A percentile compares a stretch with the other conserved stretches of the same genome.
Evolutionary conservation across 2,329 filamentous ascomycete species (phyloP).

Genomic region (Lasiodiplodia hormozganensis): DNA sequence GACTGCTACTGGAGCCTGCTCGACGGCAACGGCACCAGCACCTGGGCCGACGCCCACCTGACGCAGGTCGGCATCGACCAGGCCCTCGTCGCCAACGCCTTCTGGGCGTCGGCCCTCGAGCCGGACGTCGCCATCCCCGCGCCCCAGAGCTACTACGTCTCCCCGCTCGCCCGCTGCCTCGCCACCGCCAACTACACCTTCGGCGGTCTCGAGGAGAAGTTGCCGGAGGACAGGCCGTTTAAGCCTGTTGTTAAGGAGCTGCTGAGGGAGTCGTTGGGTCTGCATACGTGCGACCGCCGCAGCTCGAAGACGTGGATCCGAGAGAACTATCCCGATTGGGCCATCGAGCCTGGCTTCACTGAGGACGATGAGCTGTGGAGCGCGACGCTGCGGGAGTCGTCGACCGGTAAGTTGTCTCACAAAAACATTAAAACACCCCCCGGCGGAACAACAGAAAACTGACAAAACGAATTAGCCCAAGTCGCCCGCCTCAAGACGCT

Average conservation of each 20-base stretch:
- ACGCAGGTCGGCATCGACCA: constrained; percentile 65
- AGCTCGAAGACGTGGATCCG: constrained; percentile 62
- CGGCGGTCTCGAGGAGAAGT: constrained; percentile 50
- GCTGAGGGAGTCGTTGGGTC: constrained; percentile 70
- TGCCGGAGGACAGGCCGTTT: constrained; percentile 62
- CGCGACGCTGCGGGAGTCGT: constrained; percentile 32
- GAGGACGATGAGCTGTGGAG: constrained; percentile 65
- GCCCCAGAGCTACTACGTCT: constrained; percentile 70
- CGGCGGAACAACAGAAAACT: not conserved
- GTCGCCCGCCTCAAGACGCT: constrained; percentile 41
- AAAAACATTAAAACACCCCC: not conserved
- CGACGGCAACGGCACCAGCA: constrained; percentile 67
- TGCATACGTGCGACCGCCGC: constrained; percentile 73
- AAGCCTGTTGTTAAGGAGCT: constrained; percentile 68
- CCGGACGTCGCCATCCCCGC: constrained; percentile 61
- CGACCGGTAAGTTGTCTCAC: constrained; percentile 6
- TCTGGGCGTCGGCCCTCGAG: constrained; percentile 63
- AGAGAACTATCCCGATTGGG: constrained; percentile 59
- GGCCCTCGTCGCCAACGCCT: constrained; percentile 64
- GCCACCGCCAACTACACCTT: constrained; percentile 70
- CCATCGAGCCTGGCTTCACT: constrained; percentile 67
- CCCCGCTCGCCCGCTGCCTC: constrained; percentile 68
- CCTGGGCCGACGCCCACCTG: constrained; percentile 70
- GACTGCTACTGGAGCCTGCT: constrained; percentile 72
- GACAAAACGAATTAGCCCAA: not conserved